Evolutionary conservation across 345 rosid genomes (phyloP).

Genomic region (Eucalyptus sp.): DNA sequence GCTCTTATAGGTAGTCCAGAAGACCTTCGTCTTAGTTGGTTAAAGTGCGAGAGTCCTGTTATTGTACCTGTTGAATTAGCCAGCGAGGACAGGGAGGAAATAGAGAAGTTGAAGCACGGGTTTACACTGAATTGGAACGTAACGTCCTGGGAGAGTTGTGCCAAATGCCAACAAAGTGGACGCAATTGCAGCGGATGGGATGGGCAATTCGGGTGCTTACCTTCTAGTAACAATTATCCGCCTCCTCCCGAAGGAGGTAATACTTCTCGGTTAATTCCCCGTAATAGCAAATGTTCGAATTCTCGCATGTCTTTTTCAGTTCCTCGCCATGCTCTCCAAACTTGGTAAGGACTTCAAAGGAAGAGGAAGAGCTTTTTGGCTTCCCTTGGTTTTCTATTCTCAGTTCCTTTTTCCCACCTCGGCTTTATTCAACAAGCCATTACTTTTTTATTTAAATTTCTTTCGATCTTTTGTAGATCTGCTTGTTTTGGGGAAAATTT

Average conservation of each 20-base stretch:
- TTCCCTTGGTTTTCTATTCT: background rate
- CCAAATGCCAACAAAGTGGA: background rate
- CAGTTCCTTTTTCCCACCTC: background rate
- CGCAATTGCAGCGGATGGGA: background rate
- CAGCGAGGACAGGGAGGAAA: fast-evolving
- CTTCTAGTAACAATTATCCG: fast-evolving
- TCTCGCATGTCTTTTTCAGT: background rate
- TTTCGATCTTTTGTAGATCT: background rate
- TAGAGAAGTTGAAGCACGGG: fast-evolving
- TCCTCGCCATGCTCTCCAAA: background rate
- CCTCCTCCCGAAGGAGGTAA: background rate
- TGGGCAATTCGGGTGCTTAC: fast-evolving
- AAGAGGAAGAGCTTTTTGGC: background rate
- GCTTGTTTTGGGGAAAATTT: too few relatives aligned
- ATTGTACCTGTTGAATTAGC: background rate
- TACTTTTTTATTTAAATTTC: background rate
- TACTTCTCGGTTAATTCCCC: background rate
- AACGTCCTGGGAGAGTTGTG: background rate
- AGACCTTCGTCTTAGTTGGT: fast-evolving
- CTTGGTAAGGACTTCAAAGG: background rate
- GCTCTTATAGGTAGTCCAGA: fast-evolving
- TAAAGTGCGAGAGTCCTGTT: background rate
- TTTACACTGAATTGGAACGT: background rate
- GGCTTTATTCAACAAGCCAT: background rate
- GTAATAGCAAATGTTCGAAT: background rate